These are phyloP conservation scores for Metarhizium album DNA, from an alignment of 2,329 filamentous ascomycete genomes.

Conservation along the genomic window DNA sequence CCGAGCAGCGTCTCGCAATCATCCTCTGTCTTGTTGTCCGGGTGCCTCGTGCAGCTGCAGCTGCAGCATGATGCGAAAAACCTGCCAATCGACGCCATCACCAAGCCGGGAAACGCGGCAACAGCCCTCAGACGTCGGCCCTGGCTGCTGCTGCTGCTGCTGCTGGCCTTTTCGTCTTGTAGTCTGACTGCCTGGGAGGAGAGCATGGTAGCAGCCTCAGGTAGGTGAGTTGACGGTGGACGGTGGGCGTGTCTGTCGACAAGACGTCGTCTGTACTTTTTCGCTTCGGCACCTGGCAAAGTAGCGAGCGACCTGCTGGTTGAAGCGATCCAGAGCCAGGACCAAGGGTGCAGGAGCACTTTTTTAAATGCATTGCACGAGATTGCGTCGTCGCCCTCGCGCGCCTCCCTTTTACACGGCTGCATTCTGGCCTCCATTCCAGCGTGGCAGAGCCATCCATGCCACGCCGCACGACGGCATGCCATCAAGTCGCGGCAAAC, in stretches of 20 bases:
- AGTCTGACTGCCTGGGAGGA: conserved; percentile 5
- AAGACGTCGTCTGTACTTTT: too few relatives aligned
- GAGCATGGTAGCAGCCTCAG: too few relatives aligned
- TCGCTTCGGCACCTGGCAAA: too few relatives aligned
- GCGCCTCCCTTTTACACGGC: conserved; percentile 3
- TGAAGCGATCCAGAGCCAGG: too few relatives aligned
- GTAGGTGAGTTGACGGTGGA: too few relatives aligned
- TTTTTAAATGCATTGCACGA: background rate
- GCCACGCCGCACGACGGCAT: background rate
- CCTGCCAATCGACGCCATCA: background rate
- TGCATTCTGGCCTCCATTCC: conserved; percentile 8
- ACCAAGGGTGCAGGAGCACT: background rate
- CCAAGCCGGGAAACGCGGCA: background rate
- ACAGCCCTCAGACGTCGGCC: background rate
- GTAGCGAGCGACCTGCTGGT: too few relatives aligned
- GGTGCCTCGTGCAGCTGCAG: conserved; percentile 1
- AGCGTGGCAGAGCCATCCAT: too few relatives aligned
- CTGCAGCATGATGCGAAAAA: conserved; percentile 7
- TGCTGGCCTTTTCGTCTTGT: conserved; percentile 24
- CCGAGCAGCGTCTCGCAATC: conserved; percentile 7
- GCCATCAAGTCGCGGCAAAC: background rate
- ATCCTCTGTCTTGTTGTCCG: conserved; percentile 13
- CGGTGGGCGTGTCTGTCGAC: too few relatives aligned
- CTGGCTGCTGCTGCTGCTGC: too few relatives aligned
- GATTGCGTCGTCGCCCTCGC: background rate